Evolutionary conservation across 371 early-diverging fungal species (phyloP).

Genomic region (Coemansia sp.): DNA sequence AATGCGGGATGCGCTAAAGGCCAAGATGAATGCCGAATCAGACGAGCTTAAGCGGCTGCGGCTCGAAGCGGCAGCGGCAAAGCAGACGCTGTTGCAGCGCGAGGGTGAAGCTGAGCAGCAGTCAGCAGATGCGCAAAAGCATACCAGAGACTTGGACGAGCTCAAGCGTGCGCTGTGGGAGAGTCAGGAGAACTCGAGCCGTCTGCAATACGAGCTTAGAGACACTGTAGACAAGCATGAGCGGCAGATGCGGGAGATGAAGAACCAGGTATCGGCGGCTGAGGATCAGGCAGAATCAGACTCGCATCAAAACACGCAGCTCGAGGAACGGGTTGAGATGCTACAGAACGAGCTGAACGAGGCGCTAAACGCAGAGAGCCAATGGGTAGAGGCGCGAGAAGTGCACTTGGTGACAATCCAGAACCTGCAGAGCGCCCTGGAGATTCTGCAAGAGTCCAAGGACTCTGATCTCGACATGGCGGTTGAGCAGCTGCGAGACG

Average conservation of each 20-base stretch:
- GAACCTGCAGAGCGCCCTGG: constrained; percentile 82
- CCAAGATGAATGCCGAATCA: constrained; percentile 54
- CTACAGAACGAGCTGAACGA: constrained; percentile 44
- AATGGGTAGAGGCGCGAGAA: constrained; percentile 60
- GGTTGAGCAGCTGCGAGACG: constrained; percentile 63
- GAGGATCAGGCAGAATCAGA: constrained; percentile 33
- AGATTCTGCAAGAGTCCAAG: constrained; percentile 80
- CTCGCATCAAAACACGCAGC: constrained; percentile 22
- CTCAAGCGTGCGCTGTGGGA: constrained; percentile 36
- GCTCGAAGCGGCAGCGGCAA: constrained; percentile 4
- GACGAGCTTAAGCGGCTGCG: constrained; percentile 52
- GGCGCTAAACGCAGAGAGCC: constrained; percentile 47
- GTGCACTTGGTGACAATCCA: constrained; percentile 63
- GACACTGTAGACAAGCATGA: constrained; percentile 19
- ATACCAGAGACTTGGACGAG: constrained; percentile 35
- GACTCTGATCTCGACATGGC: constrained; percentile 74
- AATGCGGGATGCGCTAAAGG: constrained; percentile 53
- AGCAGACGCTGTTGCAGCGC: constrained; percentile 5
- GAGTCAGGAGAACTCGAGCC: constrained; percentile 37
- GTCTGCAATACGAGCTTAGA: constrained; percentile 22
- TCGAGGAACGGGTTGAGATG: constrained; percentile 46
- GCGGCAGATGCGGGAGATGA: constrained; percentile 14
- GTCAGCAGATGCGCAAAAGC: constrained; percentile 1
- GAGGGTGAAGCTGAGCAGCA: constrained; percentile 7
- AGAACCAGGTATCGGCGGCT: constrained; percentile 16